phyloP scores from a whole-genome alignment of 2,329 filamentous ascomycete genomes.

The Curvularia hawaiiensis region DNA sequence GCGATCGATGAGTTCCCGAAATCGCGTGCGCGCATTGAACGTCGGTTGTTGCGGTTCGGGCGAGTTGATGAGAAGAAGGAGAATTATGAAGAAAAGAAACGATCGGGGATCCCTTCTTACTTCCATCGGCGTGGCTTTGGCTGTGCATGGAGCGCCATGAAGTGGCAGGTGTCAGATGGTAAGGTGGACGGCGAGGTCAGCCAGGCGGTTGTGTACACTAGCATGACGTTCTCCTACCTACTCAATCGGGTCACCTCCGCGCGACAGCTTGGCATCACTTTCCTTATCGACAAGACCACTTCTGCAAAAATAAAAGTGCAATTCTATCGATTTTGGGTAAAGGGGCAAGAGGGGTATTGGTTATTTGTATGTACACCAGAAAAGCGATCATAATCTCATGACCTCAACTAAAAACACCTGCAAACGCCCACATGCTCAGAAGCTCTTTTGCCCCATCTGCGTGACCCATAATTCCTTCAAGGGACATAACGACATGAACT shows the following conservation, averaged over 20 bases:
- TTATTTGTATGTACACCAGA: conserved; percentile 37
- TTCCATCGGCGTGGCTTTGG: conserved; percentile 42
- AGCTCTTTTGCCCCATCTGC: conserved; percentile 15
- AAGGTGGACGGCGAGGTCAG: conserved; percentile 2
- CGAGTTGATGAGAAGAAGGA: conserved; percentile 46
- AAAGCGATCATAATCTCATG: conserved; percentile 23
- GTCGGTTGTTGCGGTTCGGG: conserved; percentile 42
- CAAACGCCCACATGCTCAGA: conserved; percentile 24
- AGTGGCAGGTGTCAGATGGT: conserved; percentile 12
- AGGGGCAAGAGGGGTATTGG: conserved; percentile 42
- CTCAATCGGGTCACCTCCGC: conserved; percentile 8
- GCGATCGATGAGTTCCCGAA: conserved; percentile 55
- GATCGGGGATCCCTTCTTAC: conserved; percentile 44
- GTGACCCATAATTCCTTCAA: conserved; percentile 13
- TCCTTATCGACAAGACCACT: neutral
- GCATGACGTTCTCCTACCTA: conserved; percentile 9
- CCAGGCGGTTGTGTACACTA: conserved; percentile 1
- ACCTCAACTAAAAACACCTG: conserved; percentile 20
- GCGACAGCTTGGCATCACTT: conserved; percentile 16
- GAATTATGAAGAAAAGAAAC: conserved; percentile 46
- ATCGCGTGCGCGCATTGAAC: conserved; percentile 41
- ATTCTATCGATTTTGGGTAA: conserved; percentile 8
- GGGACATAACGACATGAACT: conserved; percentile 8
- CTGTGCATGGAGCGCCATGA: conserved; percentile 35
- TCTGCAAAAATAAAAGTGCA: neutral